Base-by-base conservation (phyloP, 768 basidiomycete genomes). In the Leccinum broughii region DNA sequence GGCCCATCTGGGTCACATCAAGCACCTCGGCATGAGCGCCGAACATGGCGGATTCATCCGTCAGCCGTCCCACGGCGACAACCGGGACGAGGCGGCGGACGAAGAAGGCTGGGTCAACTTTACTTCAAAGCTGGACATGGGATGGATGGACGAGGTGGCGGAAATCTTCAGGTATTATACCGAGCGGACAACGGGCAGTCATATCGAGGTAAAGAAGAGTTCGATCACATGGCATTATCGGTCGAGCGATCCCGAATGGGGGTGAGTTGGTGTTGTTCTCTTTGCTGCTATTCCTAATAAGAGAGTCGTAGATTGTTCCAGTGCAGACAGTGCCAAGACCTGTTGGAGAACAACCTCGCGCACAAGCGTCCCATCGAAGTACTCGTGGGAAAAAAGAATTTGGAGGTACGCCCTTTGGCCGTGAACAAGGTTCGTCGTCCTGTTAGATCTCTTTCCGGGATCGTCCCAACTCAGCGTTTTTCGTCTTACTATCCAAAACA, bases 171-270 rank as follows among this genome's bases (percentile, higher is more conserved):
- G 83, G 75, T 98, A 96, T 77, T 96, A 96, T 76, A 96, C 93
- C 17, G 95, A 96, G 85, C 81, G 96, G 55, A 99, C 96, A 66
- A 93, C 93, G 37, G 96, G 96, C n/a, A 90, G 91, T 65, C 89
- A 91, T 68, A 93, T 98, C 61, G 96, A 99, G 81, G 80, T 89
- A 74, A 99, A 99, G 85, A 95, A 95, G 83, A 93, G 92, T 69
- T 90, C 90, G 61, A 92, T 99, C 72, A 98, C 95, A 48, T 98
- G 96, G 96, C 96, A 99, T 77, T 98, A 97, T 77, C 85, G 96
- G 50, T 83, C 86, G 59, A 83, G 83, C 34, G 96, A 99, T 76
- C 96, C 96, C 0, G 94, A 96, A 77, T 99, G 95, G 87, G 95
- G 95, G 87, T 90, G 72, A 70, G 89, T 83, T 3, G n/a, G 0